Base-by-base conservation (phyloP, 139 green algal genomes). In the Pseudopediastrum boryanum region DNA sequence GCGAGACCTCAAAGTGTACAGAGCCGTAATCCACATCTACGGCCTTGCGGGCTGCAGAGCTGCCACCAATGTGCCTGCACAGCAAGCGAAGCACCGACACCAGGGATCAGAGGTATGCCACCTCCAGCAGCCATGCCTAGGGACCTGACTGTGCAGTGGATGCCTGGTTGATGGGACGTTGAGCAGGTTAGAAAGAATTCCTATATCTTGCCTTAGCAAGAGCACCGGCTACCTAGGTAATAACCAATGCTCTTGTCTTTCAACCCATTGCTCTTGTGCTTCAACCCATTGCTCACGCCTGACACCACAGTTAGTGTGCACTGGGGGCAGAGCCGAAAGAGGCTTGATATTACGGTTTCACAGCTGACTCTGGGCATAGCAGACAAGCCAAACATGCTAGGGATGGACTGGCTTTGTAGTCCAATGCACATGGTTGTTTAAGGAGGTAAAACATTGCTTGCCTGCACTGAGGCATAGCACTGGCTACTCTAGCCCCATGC, bases 1-100 rank as follows among this genome's bases (percentile, higher is more conserved):
- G 86, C 9, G 70, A 71, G 36, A 90, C 64, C 36, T 87, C 83
- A 63, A 90, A 88, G n/a, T 81, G 44, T 48, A 88, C 21, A 19
- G 78, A 76, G 43, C 86, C 86, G 62, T 84, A 90, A 43, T 90
- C 86, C 0, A 90, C 81, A 29, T 90, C 83, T n/a, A 88, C 50
- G 1, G 83, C 71, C 25, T 81, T 73, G 62, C 80, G 58, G 4
- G 41, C 63, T 46, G 42, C 29, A 39, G 61, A n/a, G 3, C 27
- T 39, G 23, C 84, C 82, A 5, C 83, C 85, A 27, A 87, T 36
- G 66, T 85, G 81, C 61, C 81, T 85, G 85, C 71, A 58, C 39
- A 38, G 27, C 27, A 51, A 27, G 12, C 29, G 68, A 25, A 48
- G 31, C 68, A 46, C 48, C 25, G 39, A 50, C 46, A 71, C 25